A percentile compares a stretch with the other conserved stretches of the same genome.
These are phyloP conservation scores for Halophytophthora polymorphica DNA, from an alignment of 352 stramenopile genomes.

Conservation along the genomic window DNA sequence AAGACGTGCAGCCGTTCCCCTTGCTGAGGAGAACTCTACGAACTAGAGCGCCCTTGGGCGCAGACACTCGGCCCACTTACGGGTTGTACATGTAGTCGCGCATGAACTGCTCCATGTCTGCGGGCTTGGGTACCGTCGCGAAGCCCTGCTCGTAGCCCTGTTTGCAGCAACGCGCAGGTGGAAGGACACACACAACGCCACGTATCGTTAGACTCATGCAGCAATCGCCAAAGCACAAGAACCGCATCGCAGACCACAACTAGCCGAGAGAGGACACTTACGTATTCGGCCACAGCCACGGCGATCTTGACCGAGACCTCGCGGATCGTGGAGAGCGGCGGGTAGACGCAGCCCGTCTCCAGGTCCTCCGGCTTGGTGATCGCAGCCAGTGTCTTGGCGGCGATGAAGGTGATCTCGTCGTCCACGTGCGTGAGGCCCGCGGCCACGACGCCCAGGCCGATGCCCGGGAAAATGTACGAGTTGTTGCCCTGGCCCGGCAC, in stretches of 20 bases:
- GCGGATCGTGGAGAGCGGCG: conserved; percentile 89
- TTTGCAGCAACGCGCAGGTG: background rate
- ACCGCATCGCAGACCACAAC: too few relatives aligned
- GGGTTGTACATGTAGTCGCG: conserved; percentile 70
- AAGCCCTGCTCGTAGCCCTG: conserved; percentile 61
- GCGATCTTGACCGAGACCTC: conserved; percentile 92
- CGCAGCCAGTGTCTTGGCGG: conserved; percentile 64
- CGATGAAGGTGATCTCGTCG: conserved; percentile 83
- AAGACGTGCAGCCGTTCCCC: too few relatives aligned
- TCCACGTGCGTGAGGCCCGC: conserved; percentile 74
- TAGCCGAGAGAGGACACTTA: conserved; percentile 8
- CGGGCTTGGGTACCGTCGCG: conserved; percentile 48
- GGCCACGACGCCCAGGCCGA: conserved; percentile 93
- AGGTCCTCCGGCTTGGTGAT: conserved; percentile 89
- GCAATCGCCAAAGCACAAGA: background rate
- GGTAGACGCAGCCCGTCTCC: conserved; percentile 92
- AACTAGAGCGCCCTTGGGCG: too few relatives aligned
- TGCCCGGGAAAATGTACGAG: conserved; percentile 97
- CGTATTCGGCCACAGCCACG: conserved; percentile 87
- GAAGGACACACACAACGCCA: conserved; percentile 3
- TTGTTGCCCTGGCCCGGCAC: conserved; percentile 93
- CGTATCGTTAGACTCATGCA: conserved; percentile 1
- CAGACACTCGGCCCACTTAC: conserved; percentile 24
- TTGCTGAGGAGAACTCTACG: too few relatives aligned
- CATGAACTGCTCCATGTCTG: conserved; percentile 52